A percentile compares a stretch with the other conserved stretches of the same genome.
Evolutionary conservation across 768 basidiomycete genomes (phyloP).

Genomic region (Termitomyces sp.): DNA sequence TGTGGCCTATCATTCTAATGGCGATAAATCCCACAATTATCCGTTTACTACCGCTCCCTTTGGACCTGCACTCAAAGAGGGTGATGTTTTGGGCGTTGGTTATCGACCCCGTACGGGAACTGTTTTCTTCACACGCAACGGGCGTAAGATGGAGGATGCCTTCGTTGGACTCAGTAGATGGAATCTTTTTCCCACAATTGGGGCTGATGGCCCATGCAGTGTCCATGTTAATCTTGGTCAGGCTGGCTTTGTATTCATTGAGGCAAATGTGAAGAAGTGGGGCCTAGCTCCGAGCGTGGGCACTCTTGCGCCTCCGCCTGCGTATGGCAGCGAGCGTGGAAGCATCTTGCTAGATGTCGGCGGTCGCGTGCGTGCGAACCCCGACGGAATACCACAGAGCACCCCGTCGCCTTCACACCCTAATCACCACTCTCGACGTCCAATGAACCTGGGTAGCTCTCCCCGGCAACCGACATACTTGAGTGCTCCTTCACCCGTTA

Average conservation of each 20-base stretch:
- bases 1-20: conserved; percentile 92
- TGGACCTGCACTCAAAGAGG: conserved; percentile 83
- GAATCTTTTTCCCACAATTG: conserved; percentile 97
- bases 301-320: conserved; percentile 94
- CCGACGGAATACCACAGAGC: conserved; percentile 36
- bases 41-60: conserved; percentile 86
- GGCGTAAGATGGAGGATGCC: conserved; percentile 94
- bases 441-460: conserved; percentile 34
- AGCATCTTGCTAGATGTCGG: conserved; percentile 94
- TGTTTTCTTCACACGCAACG: conserved; percentile 99
- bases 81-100: conserved; percentile 93
- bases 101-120: conserved; percentile 95
- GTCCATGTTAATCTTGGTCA: conserved; percentile 98
- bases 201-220: conserved; percentile 93
- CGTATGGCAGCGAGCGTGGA: conserved; percentile 95
- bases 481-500: conserved; percentile 33
- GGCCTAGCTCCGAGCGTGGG: conserved; percentile 96
- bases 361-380: conserved; percentile 42
- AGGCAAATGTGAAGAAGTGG: conserved; percentile 99
- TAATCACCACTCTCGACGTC: conserved; percentile 57
- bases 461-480: conserved; percentile 56
- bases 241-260: conserved; percentile 97
- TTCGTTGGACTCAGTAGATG: conserved; percentile 84
- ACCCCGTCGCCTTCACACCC: conserved; percentile 50
- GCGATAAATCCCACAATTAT: conserved; percentile 96